Conservation (phyloP, 2,329 filamentous ascomycete species). For the Aspergillus tubingensis region DNA sequence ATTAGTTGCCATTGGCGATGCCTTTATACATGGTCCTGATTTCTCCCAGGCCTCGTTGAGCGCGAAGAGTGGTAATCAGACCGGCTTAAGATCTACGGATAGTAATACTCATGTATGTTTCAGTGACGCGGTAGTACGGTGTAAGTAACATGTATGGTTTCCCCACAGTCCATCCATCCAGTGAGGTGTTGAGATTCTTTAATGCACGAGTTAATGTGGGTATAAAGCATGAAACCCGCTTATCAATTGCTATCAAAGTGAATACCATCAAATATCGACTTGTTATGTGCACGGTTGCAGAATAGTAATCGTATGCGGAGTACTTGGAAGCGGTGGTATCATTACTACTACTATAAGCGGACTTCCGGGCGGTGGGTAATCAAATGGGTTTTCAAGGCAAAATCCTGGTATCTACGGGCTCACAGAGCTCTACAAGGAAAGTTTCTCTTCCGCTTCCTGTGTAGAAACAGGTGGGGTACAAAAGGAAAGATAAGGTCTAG, state of each 20-base stretch:
- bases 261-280: no score
- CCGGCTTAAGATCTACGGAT: background rate
- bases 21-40: slow-evolving; percentile 1
- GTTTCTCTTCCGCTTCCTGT: background rate
- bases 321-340: background rate
- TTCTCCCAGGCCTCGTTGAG: background rate
- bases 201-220: background rate
- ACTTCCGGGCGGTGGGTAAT: background rate
- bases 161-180: background rate
- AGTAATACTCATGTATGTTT: background rate
- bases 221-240: background rate
- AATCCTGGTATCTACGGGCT: background rate
- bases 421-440: background rate
- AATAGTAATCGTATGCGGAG: background rate
- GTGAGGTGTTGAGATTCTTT: no score
- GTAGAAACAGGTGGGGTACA: no score
- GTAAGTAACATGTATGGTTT: background rate
- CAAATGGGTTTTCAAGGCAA: background rate
- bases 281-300: no score
- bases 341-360: background rate
- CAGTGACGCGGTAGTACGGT: background rate
- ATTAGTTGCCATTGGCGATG: background rate
- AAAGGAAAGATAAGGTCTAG: no score
- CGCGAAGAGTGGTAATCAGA: background rate
- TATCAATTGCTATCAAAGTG: no score